phyloP scores from a whole-genome alignment of 805 yeast genomes.

The Saccharomycopsis sp. region DNA sequence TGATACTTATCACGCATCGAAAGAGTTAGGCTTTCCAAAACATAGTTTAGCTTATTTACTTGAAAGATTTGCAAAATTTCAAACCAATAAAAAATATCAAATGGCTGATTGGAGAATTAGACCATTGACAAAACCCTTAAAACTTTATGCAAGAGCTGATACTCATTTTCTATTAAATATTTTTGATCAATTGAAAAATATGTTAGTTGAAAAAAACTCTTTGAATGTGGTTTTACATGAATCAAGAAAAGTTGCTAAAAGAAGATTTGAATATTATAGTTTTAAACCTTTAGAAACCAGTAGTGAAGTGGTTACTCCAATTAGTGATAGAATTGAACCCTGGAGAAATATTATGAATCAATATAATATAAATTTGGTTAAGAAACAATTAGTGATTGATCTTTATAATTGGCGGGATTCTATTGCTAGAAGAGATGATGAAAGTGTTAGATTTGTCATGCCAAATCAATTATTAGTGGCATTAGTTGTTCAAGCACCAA shows the following conservation, averaged over 20 bases:
- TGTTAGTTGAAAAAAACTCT: conserved; percentile 40
- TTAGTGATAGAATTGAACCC: conserved; percentile 46
- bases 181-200: conserved; percentile 61
- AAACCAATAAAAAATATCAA: conserved; percentile 90
- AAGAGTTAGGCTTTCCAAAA: conserved; percentile 66
- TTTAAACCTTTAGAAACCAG: conserved; percentile 36
- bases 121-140: conserved; percentile 69
- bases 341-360: conserved; percentile 55
- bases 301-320: conserved; percentile 35
- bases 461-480: conserved; percentile 66
- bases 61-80: conserved; percentile 70
- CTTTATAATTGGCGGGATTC: conserved; percentile 78
- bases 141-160: conserved; percentile 84
- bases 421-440: conserved; percentile 68
- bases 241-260: conserved; percentile 68
- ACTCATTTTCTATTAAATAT: conserved; percentile 84
- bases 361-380: conserved; percentile 49
- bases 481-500: conserved; percentile 48
- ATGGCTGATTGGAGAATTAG: conserved; percentile 94
- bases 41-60: conserved; percentile 77
- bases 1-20: conserved; percentile 89
- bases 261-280: conserved; percentile 72
- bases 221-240: conserved; percentile 56
- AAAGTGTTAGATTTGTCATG: conserved; percentile 75
- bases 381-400: conserved; percentile 43